Base-by-base conservation (phyloP, 768 basidiomycete species). In the Mycena rebaudengoi region DNA sequence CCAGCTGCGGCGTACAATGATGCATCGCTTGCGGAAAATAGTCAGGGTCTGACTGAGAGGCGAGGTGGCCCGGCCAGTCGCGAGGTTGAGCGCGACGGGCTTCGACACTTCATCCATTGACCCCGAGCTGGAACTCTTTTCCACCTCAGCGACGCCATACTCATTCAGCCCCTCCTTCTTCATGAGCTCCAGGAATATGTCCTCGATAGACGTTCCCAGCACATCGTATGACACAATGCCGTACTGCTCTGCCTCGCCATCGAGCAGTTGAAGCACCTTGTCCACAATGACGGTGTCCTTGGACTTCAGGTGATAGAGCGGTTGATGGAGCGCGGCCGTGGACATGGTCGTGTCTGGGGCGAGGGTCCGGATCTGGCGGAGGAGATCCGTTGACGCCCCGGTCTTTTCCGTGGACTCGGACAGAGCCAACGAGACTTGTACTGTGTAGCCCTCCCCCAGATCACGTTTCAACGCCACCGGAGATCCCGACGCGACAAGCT, bases 151-250 rank as follows among this genome's bases (percentile, higher is more conserved):
- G 18, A 13, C 11, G 21, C 21, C 44, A 1, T 50, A 29, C 2
- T 10, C 20, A 2, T 5, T 51, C 3, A 62, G 65, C 14, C 80
- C 75, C 26, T 83, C 76, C 16, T 82, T 78, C 46, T 75, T 74
- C 90, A 93, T 92, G 18, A 95, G 75, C 39, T 84, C 82, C 20
- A 95, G 81, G 78, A 95, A 94, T 44, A 95, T 90, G 59, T 93
- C 91, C 73, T 95, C 92, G 39, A 95, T 89, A 8, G 91, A 86
- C 0, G 91, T 89, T 11, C 90, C 88, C 21, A 90, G 75, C 23
- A 92, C 81, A 57, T 92, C 89, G 69, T 89, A 91, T 0, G 86
- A 86, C 0, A 70, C 69, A 35, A 91, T 78, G 10, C 71, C 61
- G 41, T 80, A 78, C 0, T 66, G 62, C 8, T 57, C 67, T 35